Base-by-base conservation (phyloP, 2,329 filamentous ascomycete genomes). In the Fusarium sp. region DNA sequence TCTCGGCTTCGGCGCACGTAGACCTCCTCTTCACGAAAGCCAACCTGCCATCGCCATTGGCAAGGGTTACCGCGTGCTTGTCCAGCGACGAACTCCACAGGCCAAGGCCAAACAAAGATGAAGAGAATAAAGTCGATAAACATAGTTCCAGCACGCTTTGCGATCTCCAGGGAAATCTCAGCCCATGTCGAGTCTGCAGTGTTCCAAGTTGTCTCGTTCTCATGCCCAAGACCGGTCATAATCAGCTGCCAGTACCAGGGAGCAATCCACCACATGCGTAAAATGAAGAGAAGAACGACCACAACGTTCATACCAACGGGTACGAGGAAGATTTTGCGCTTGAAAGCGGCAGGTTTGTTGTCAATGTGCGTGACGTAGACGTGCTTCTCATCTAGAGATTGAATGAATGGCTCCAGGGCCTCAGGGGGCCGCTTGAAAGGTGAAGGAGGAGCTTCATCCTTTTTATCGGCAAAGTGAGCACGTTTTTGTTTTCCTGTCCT, bases 341-440 rank as follows among this genome's bases (percentile, higher is more conserved):
- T 98, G 81, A 94, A 89, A 28, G 85, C 84, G 21, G 81, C 80
- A 0, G 90, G 89, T 66, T 91, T 89, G 64, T 81, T 82, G 84
- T 98, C 94, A 80, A 97, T 84, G 82, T 97, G 94, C 30, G 91
- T 86, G 75, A 98, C 87, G 85, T 98, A 97, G 77, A 97, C 86
- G 79, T 93, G 89, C 59, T 87, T 82, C 59, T 87, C 84, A 62
- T 89, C 86, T 63, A 97, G 89, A 45, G 84, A 86, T 37, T 86
- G 82, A 75, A 92, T 85, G 77, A 97, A 90, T 13, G 89, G 86
- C 53, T 85, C 74, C 56, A 97, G 86, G 32, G 85, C 83, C 50
- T 87, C 78, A 1, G 92, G 88, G 1, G 89, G 88, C 63, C 84
- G 84, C 72, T 87, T 86, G 84, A 96, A 97, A 10, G 93, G 93